Conservation (phyloP, 208 protist genomes). For the Eutreptiella sp. region DNA sequence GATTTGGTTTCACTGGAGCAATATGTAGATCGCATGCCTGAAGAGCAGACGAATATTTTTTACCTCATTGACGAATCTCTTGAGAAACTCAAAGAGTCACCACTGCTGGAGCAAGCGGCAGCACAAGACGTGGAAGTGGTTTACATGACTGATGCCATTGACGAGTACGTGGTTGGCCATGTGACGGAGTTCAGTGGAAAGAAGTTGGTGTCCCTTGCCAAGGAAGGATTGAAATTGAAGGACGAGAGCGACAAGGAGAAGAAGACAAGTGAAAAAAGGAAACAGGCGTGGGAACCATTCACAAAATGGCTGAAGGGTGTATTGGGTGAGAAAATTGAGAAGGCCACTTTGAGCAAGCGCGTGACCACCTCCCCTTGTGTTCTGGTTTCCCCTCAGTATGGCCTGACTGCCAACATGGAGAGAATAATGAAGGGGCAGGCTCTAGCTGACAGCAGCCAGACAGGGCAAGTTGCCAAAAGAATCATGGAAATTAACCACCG, state of each 20-base stretch:
- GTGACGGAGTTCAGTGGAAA: conserved; percentile 88
- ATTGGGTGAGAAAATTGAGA: conserved; percentile 62
- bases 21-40: conserved; percentile 89
- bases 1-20: conserved; percentile 68
- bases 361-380: conserved; percentile 84
- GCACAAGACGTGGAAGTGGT: conserved; percentile 78
- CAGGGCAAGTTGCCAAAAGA: conserved; percentile 55
- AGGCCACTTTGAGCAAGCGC: conserved; percentile 83
- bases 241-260: conserved; percentile 78
- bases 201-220: conserved; percentile 90
- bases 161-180: conserved; percentile 92
- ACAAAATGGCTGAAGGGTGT: conserved; percentile 66
- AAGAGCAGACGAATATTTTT: conserved; percentile 85
- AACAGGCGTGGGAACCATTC: conserved; percentile 75
- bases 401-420: conserved; percentile 93
- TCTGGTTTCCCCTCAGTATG: conserved; percentile 81
- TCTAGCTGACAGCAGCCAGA: conserved; percentile 44
- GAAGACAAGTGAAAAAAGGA: conserved; percentile 76
- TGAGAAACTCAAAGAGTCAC: conserved; percentile 64
- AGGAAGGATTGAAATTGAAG: conserved; percentile 87
- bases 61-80: conserved; percentile 74
- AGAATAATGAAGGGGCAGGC: conserved; percentile 93
- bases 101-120: conserved; percentile 68
- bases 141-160: conserved; percentile 93
- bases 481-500: conserved; percentile 96